These are phyloP conservation scores for Microbotryomycetes sp. DNA, from an alignment of 1,284 basidiomycete genomes.

Conservation along the genomic window DNA sequence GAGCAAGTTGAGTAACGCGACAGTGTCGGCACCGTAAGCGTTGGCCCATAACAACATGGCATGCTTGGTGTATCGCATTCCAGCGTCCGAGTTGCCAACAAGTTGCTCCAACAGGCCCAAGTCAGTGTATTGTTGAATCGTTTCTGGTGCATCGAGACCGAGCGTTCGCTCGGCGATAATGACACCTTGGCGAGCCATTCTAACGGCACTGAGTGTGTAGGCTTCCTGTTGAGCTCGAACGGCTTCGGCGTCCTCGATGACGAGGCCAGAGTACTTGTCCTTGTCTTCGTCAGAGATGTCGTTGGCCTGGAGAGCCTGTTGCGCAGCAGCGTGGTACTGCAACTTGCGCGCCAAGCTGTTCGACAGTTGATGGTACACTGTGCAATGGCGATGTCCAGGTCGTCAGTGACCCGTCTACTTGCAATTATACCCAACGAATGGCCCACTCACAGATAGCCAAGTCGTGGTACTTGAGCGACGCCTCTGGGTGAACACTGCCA, in stretches of 20 bases:
- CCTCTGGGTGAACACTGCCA: constrained; percentile 53
- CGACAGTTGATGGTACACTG: constrained; percentile 32
- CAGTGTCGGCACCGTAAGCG: constrained; percentile 50
- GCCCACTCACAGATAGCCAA: constrained; percentile 33
- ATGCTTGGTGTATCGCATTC: constrained; percentile 48
- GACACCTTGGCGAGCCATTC: constrained; percentile 52
- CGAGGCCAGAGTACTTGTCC: constrained; percentile 13
- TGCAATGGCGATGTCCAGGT: background rate
- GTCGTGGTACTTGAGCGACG: constrained; percentile 47
- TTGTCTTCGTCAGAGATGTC: constrained; percentile 20
- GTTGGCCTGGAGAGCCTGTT: constrained; percentile 21
- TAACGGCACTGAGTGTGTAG: constrained; percentile 47
- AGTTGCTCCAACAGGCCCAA: constrained; percentile 50
- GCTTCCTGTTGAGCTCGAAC: constrained; percentile 36
- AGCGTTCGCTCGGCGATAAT: constrained; percentile 52
- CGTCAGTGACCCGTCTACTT: constrained; percentile 34
- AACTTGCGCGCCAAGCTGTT: constrained; percentile 21
- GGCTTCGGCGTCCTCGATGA: constrained; percentile 27
- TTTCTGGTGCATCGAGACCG: constrained; percentile 52
- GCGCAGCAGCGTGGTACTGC: constrained; percentile 32
- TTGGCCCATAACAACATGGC: constrained; percentile 50
- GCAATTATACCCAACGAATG: constrained; percentile 29
- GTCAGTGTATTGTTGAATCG: constrained; percentile 52
- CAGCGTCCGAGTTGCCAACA: constrained; percentile 46
- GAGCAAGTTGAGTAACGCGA: constrained; percentile 48